Evolutionary conservation across 495 filamentous ascomycete genomes (phyloP).

Genomic region (Tetracladium setigerum): DNA sequence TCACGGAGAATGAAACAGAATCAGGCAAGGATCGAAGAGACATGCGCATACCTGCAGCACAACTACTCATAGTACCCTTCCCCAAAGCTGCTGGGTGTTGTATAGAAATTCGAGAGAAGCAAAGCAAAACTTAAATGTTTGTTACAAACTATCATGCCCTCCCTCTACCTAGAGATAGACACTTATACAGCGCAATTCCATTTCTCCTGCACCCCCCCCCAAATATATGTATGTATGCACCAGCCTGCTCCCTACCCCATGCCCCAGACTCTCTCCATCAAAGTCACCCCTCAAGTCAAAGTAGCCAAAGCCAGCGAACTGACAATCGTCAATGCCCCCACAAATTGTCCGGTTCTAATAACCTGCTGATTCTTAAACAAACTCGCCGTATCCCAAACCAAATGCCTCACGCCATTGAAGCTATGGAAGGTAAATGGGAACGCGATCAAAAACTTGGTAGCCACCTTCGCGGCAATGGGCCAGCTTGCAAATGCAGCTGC

Average conservation of each 20-base stretch:
- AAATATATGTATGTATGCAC: no score
- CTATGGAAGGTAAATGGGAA: slow-evolving; percentile 84
- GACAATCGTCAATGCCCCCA: slow-evolving; percentile 60
- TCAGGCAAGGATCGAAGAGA: no score
- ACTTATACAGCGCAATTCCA: no score
- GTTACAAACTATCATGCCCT: no score
- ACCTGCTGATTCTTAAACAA: slow-evolving; percentile 65
- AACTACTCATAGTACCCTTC: no score
- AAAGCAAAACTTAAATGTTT: no score
- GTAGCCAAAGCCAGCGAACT: slow-evolving; percentile 53
- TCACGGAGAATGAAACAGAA: no score
- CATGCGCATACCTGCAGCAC: no score
- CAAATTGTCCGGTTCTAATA: slow-evolving; percentile 64
- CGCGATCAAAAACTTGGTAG: slow-evolving; percentile 64
- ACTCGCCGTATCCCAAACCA: slow-evolving; percentile 73
- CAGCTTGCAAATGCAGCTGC: slow-evolving; percentile 68
- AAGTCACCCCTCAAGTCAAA: slow-evolving; percentile 31
- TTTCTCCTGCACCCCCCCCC: no score
- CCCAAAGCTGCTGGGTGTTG: no score
- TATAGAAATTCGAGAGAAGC: no score
- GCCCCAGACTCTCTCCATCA: neutral
- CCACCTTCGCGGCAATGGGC: slow-evolving; percentile 58
- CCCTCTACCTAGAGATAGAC: no score
- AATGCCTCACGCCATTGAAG: slow-evolving; percentile 83
- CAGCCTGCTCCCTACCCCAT: neutral